phyloP scores from a whole-genome alignment of 73 alveolate genomes.

The Breviolum minutum region DNA sequence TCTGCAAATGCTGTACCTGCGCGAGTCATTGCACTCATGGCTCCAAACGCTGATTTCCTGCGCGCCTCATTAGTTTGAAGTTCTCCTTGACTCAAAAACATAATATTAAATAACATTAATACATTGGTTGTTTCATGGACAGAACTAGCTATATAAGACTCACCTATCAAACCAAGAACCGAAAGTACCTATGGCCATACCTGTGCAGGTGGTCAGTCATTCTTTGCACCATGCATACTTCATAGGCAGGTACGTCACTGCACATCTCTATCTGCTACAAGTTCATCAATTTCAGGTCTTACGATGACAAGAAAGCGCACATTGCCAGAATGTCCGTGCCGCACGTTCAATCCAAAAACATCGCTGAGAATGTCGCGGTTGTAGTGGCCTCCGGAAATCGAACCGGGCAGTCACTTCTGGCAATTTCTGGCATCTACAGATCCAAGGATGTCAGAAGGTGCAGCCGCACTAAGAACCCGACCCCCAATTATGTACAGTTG shows the following conservation, averaged over 20 bases:
- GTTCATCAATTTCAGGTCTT: no score
- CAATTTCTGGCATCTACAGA: not conserved
- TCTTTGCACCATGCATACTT: no score
- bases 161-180: no score
- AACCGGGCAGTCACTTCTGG: not conserved
- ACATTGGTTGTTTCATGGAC: no score
- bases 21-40: not conserved
- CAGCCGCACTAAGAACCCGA: not conserved
- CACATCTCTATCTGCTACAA: no score
- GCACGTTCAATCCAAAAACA: slow-evolving; percentile 44
- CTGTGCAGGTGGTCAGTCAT: no score
- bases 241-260: no score
- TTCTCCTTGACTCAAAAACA: not conserved
- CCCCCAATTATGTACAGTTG: slow-evolving; percentile 70
- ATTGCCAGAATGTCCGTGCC: slow-evolving; percentile 82
- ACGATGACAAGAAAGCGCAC: not conserved
- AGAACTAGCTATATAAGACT: no score
- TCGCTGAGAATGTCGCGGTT: slow-evolving; percentile 48
- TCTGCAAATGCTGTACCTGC: slow-evolving; percentile 65
- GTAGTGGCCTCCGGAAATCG: slow-evolving; percentile 28
- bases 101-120: no score
- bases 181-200: no score
- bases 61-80: not conserved
- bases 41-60: not conserved
- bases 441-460: not conserved